Conservation (phyloP, 1,284 basidiomycete genomes). For the Malassezia japonica region DNA sequence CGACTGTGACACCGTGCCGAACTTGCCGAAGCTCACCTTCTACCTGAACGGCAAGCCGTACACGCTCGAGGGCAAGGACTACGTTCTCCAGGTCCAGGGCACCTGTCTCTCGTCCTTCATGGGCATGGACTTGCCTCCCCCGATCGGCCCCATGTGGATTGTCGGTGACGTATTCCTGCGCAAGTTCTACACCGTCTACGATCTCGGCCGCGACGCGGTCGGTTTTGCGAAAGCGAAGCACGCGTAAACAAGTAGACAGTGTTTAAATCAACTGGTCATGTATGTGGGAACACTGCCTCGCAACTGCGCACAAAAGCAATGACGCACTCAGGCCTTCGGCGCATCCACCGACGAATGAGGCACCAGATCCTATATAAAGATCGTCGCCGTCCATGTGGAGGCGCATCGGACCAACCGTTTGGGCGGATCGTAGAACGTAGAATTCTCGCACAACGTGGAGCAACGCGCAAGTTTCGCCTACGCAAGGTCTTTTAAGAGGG, state of each 20-base stretch:
- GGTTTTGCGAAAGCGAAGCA: constrained; percentile 60
- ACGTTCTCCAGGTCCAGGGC: constrained; percentile 75
- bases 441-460: no score
- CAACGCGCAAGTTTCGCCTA: no score
- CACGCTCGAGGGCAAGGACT: constrained; percentile 72
- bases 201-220: constrained; percentile 70
- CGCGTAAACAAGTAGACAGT: neutral
- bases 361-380: no score
- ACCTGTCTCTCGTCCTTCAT: constrained; percentile 92
- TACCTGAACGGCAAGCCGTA: constrained; percentile 55
- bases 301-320: no score
- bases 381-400: no score
- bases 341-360: no score
- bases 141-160: constrained; percentile 82
- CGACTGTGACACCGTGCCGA: constrained; percentile 73
- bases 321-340: no score
- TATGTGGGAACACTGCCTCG: no score
- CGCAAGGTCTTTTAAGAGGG: no score
- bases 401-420: no score
- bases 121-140: constrained; percentile 80
- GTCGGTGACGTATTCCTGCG: constrained; percentile 59
- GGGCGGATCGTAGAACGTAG: no score
- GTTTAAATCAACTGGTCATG: neutral
- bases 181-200: constrained; percentile 89
- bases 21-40: constrained; percentile 77